Evolutionary conservation across 176 grass and related monocot species (phyloP).

Genomic region (Triticum monococcum): DNA sequence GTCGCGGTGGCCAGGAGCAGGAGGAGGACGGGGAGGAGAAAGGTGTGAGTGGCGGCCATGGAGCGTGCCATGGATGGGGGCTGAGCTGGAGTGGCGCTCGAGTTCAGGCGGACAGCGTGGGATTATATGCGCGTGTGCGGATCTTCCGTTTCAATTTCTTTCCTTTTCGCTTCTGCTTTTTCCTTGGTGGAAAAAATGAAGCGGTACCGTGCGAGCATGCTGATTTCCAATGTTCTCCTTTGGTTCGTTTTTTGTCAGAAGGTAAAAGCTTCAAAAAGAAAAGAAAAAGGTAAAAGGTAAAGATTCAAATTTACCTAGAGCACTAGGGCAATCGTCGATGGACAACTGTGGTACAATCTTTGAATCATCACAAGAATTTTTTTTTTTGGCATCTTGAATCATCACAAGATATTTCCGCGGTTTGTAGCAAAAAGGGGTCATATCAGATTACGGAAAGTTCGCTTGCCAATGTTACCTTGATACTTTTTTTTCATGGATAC

Average conservation of each 20-base stretch:
- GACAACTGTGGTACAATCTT: too few relatives aligned
- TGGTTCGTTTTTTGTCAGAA: too few relatives aligned
- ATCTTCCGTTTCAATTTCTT: background rate
- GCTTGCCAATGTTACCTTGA: too few relatives aligned
- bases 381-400: background rate
- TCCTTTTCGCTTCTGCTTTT: background rate
- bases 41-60: slow-evolving; percentile 8
- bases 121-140: slow-evolving; percentile 37
- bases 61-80: slow-evolving; percentile 23
- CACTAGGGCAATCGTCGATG: too few relatives aligned
- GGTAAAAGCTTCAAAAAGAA: too few relatives aligned
- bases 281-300: too few relatives aligned
- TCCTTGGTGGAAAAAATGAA: background rate
- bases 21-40: slow-evolving; percentile 33
- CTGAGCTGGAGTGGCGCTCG: slow-evolving; percentile 15
- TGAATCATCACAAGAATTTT: too few relatives aligned
- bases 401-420: background rate
- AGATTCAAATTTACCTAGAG: too few relatives aligned
- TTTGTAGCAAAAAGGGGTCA: too few relatives aligned
- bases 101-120: slow-evolving; percentile 34
- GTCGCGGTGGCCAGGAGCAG: slow-evolving; percentile 27
- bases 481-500: too few relatives aligned
- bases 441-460: too few relatives aligned
- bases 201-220: background rate
- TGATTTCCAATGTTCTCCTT: background rate